phyloP scores from a whole-genome alignment of 2,329 filamentous ascomycete genomes.

The Scytalidium lignicola region DNA sequence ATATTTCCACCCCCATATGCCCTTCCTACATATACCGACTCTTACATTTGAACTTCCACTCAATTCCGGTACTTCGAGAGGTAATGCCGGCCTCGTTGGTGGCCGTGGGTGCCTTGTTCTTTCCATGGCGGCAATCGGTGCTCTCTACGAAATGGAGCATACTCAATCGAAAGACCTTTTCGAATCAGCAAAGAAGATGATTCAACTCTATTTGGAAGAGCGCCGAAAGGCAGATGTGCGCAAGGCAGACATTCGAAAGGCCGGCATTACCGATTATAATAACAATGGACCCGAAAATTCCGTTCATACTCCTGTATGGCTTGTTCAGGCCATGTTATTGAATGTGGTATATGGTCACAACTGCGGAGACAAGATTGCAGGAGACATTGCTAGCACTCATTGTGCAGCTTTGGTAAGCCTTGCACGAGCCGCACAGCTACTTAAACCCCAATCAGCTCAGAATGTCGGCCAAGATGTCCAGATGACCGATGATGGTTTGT shows the following conservation, averaged over 20 bases:
- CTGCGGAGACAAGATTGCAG: slow-evolving; percentile 83
- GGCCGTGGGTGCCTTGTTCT: slow-evolving; percentile 83
- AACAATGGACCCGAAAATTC: slow-evolving; percentile 51
- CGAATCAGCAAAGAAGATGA: slow-evolving; percentile 92
- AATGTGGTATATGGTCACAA: slow-evolving; percentile 96
- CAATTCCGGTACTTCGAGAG: slow-evolving; percentile 57
- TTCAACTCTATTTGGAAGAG: slow-evolving; percentile 87
- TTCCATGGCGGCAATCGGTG: slow-evolving; percentile 80
- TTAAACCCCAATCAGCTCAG: slow-evolving; percentile 37
- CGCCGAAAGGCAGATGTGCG: slow-evolving; percentile 78
- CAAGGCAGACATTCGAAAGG: slow-evolving; percentile 53
- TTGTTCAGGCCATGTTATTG: slow-evolving; percentile 94
- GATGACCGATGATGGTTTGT: slow-evolving; percentile 50
- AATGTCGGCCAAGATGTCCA: slow-evolving; percentile 34
- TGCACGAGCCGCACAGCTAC: slow-evolving; percentile 79
- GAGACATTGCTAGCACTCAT: slow-evolving; percentile 88
- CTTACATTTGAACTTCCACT: slow-evolving; percentile 81
- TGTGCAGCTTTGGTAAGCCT: slow-evolving; percentile 87
- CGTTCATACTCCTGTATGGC: slow-evolving; percentile 80
- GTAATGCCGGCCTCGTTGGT: slow-evolving; percentile 56
- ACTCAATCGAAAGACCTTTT: slow-evolving; percentile 79
- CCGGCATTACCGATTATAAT: slow-evolving; percentile 40
- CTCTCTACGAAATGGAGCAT: slow-evolving; percentile 82
- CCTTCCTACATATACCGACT: slow-evolving; percentile 90
- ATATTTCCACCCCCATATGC: slow-evolving; percentile 89